Base-by-base conservation (phyloP, 768 basidiomycete genomes). In the Leccinum sublutescens region DNA sequence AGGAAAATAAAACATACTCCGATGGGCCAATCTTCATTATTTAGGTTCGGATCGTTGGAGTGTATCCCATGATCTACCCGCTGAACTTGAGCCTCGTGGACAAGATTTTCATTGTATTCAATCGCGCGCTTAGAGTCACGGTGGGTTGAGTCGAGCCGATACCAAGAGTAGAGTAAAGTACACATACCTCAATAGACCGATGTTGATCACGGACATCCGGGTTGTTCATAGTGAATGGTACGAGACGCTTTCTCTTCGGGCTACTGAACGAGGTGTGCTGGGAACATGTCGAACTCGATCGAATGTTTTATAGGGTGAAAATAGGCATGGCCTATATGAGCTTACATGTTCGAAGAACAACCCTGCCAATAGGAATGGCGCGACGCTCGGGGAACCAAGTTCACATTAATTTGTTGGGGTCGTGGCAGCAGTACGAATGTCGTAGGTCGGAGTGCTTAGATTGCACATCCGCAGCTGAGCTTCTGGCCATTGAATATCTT, bases 271-370 rank as follows among this genome's bases (percentile, higher is more conserved):
- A 34, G 12, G 43, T 11, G 27, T 33, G 15, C n/a, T 62, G 36
- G 5, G 9, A 19, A 12, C 15, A 38, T 10, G 15, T n/a, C 14
- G 15, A 38, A 5, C 38, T 14, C n/a, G 31, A n/a, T 33, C 33
- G 33, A 33, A 33, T 33, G 12, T 36, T 40, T 64, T 65, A 61
- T 65, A 64, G 1, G 14, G 21, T 25, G 23, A 2, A n/a, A 14
- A 5, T 38, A 14, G 29, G 27, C 17, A 23, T 17, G 48, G 23
- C 27, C 14, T 31, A 49, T 45, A 15, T 34, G 60, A n/a, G 59
- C 48, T 62, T 58, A 34, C 47, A 14, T 6, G 10, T 29, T 25
- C 9, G 38, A 19, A 4, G 19, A 45, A 52, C 54, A 29, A 12
- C 48, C 33, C 31, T 55, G 52, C 51, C 40, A 51, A 50, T 4